Evolutionary conservation across 2,329 filamentous ascomycete species (phyloP).

Genomic region (Lasiodiplodia theobromae): DNA sequence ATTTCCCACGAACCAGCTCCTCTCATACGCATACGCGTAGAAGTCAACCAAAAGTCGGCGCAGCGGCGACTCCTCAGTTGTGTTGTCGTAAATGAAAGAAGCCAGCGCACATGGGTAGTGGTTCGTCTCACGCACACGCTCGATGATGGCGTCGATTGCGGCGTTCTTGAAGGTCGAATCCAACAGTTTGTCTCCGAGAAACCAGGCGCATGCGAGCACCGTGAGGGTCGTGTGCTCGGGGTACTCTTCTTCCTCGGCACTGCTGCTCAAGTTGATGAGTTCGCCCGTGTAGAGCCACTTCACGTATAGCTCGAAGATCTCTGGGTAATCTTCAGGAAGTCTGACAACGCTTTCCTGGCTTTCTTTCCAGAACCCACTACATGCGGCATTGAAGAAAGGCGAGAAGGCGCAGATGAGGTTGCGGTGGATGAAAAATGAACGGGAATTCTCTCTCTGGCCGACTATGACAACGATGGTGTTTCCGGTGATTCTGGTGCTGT

Average conservation of each 20-base stretch:
- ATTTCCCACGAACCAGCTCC: neutral
- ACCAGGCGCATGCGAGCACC: slow-evolving; percentile 35
- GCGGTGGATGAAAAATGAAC: slow-evolving; percentile 3
- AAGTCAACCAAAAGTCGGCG: neutral
- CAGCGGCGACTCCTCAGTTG: neutral
- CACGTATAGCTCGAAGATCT: slow-evolving; percentile 26
- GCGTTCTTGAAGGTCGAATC: slow-evolving; percentile 38
- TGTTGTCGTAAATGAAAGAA: neutral
- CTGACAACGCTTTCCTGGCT: slow-evolving; percentile 4
- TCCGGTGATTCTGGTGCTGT: neutral
- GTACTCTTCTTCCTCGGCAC: neutral
- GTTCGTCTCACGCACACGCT: slow-evolving; percentile 9
- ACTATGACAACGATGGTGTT: neutral
- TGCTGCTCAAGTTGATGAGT: neutral
- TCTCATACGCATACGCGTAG: neutral
- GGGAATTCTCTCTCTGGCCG: neutral
- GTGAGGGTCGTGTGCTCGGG: neutral
- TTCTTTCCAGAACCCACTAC: slow-evolving; percentile 28
- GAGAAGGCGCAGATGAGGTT: slow-evolving; percentile 29
- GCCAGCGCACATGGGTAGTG: neutral
- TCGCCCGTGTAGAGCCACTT: slow-evolving; percentile 31
- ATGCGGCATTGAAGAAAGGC: slow-evolving; percentile 20
- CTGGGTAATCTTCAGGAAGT: slow-evolving; percentile 2
- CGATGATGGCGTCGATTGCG: slow-evolving; percentile 34
- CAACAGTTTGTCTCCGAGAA: slow-evolving; percentile 35